Conservation (phyloP, 78 protist genomes). For the Thecamonas trahens region DNA sequence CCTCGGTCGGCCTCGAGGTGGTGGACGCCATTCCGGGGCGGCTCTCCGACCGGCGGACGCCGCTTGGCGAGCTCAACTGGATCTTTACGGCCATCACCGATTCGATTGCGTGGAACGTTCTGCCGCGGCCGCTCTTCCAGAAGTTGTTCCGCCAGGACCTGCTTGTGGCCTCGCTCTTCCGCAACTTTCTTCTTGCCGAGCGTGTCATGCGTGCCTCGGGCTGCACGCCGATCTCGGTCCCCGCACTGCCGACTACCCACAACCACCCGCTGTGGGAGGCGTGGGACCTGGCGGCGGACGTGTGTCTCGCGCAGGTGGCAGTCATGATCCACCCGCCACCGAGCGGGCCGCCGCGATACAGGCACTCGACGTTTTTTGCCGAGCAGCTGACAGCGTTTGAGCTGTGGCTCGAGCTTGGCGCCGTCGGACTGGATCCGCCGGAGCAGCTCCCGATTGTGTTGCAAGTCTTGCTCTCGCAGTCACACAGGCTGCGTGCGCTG, state of each 20-base stretch:
- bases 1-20: background rate
- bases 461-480: constrained; percentile 82
- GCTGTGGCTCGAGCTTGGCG: constrained; percentile 86
- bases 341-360: background rate
- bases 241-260: constrained; percentile 75
- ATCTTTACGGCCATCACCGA: constrained; percentile 98
- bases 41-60: constrained; percentile 73
- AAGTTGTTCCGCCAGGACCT: constrained; percentile 89
- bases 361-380: constrained; percentile 66
- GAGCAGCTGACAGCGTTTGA: constrained; percentile 92
- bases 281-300: constrained; percentile 92
- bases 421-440: constrained; percentile 52
- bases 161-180: constrained; percentile 85
- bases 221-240: constrained; percentile 90
- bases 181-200: constrained; percentile 95
- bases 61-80: constrained; percentile 93
- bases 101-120: constrained; percentile 96
- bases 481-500: constrained; percentile 85
- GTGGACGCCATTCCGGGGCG: constrained; percentile 51
- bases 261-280: constrained; percentile 78
- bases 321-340: background rate
- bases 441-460: constrained; percentile 93
- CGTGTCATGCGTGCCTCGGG: constrained; percentile 74
- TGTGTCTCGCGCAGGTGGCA: constrained; percentile 67
- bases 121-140: constrained; percentile 78